Evolutionary conservation across 2,329 filamentous ascomycete species (phyloP).

Genomic region (Aspergillus sp.): DNA sequence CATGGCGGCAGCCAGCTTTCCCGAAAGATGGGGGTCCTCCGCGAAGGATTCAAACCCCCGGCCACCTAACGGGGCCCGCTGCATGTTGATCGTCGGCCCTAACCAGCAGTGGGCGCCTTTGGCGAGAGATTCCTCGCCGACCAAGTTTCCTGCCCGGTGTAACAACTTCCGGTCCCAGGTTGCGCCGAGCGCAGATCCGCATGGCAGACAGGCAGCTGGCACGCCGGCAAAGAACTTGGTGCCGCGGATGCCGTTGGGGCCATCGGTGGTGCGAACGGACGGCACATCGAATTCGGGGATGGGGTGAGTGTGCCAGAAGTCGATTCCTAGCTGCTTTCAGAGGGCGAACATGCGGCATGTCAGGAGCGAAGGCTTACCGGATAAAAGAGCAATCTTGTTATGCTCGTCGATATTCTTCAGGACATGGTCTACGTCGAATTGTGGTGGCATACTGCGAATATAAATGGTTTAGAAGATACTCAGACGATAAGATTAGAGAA

Average conservation of each 20-base stretch:
- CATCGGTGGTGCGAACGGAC: constrained; percentile 65
- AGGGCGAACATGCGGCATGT: neutral
- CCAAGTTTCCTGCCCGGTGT: constrained; percentile 59
- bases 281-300: constrained; percentile 62
- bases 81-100: constrained; percentile 65
- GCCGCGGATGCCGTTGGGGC: constrained; percentile 68
- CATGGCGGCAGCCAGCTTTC: constrained; percentile 17
- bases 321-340: constrained; percentile 49
- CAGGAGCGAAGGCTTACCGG: constrained; percentile 9
- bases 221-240: constrained; percentile 67
- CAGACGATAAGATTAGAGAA: too few species aligned
- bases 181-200: constrained; percentile 57
- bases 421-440: constrained; percentile 22
- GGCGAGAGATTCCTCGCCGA: constrained; percentile 64
- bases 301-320: constrained; percentile 69
- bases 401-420: constrained; percentile 17
- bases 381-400: constrained; percentile 23
- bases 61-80: constrained; percentile 49
- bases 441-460: neutral
- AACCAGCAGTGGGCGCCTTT: constrained; percentile 61
- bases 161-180: constrained; percentile 59
- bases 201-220: constrained; percentile 61
- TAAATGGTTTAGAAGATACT: too few species aligned
- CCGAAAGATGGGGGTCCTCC: constrained; percentile 27
- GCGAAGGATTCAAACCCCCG: constrained; percentile 28